A percentile compares a stretch with the other conserved stretches of the same genome.
These are phyloP conservation scores for Penicillium odoratum DNA, from an alignment of 495 filamentous ascomycete genomes.

Conservation along the genomic window DNA sequence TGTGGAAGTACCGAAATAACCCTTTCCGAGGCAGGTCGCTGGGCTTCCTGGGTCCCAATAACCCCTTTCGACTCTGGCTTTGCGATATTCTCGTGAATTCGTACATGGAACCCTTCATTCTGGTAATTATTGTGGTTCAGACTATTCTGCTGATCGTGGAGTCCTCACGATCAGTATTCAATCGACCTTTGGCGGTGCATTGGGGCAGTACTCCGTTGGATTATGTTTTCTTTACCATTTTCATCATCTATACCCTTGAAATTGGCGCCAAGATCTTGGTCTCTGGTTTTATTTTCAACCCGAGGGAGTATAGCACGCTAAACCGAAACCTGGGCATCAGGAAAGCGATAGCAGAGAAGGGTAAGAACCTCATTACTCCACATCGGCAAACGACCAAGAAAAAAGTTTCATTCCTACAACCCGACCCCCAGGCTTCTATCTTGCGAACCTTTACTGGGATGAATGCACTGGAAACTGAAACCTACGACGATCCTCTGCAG, in stretches of 20 bases:
- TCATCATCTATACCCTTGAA: conserved; percentile 89
- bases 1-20: conserved; percentile 61
- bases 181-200: conserved; percentile 40
- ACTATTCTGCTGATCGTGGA: conserved; percentile 84
- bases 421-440: conserved; percentile 64
- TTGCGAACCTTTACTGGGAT: conserved; percentile 80
- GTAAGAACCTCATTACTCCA: conserved; percentile 73
- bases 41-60: conserved; percentile 78
- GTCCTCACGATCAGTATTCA: conserved; percentile 65
- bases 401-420: conserved; percentile 38
- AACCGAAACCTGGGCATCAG: conserved; percentile 69
- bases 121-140: conserved; percentile 86
- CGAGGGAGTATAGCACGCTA: conserved; percentile 79
- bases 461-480: conserved; percentile 52
- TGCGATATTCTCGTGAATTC: conserved; percentile 90
- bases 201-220: conserved; percentile 77
- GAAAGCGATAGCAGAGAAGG: conserved; percentile 72
- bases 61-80: conserved; percentile 67
- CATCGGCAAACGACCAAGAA: conserved; percentile 68
- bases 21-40: conserved; percentile 87
- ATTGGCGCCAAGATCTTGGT: conserved; percentile 80
- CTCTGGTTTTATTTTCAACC: conserved; percentile 88
- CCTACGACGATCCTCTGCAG: conserved; percentile 67
- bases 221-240: conserved; percentile 77
- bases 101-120: conserved; percentile 80